phyloP scores from a whole-genome alignment of 495 filamentous ascomycete species.

The Talaromyces nanjingensis region DNA sequence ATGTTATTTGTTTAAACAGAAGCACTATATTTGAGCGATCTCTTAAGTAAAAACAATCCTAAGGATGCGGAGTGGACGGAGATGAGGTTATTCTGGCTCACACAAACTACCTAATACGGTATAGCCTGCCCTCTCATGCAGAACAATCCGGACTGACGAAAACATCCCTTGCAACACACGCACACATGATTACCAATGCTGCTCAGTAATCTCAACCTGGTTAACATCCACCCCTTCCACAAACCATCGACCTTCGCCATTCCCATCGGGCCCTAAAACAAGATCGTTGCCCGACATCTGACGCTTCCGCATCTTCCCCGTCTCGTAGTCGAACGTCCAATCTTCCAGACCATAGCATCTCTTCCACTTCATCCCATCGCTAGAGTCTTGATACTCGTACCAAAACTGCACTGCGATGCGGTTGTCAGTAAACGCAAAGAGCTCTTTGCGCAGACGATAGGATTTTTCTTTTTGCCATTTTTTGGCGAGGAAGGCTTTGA shows the following conservation, averaged over 20 bases:
- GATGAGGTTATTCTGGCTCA: neutral
- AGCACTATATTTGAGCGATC: neutral
- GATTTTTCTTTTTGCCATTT: conserved; percentile 73
- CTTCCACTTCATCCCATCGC: conserved; percentile 71
- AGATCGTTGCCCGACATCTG: conserved; percentile 93
- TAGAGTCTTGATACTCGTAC: conserved; percentile 75
- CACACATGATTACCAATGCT: conserved; percentile 57
- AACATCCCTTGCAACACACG: neutral
- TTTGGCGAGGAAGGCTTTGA: conserved; percentile 62
- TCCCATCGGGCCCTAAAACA: conserved; percentile 45
- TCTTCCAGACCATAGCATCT: conserved; percentile 86
- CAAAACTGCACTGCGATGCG: conserved; percentile 84
- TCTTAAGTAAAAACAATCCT: neutral
- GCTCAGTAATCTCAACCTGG: conserved; percentile 58
- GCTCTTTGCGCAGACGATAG: conserved; percentile 78
- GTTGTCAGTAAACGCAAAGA: conserved; percentile 56
- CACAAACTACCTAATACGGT: neutral
- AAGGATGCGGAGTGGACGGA: neutral
- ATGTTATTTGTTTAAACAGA: neutral
- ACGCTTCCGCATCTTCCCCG: conserved; percentile 78
- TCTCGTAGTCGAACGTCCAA: conserved; percentile 70
- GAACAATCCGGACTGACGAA: neutral
- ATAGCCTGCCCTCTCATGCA: neutral
- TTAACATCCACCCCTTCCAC: conserved; percentile 67
- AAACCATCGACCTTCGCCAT: conserved; percentile 50